Evolutionary conservation across 1,139 yeast species (phyloP), one percentile per base, ranked within the genome.

Genomic region (Maudiozyma humilis): DNA sequence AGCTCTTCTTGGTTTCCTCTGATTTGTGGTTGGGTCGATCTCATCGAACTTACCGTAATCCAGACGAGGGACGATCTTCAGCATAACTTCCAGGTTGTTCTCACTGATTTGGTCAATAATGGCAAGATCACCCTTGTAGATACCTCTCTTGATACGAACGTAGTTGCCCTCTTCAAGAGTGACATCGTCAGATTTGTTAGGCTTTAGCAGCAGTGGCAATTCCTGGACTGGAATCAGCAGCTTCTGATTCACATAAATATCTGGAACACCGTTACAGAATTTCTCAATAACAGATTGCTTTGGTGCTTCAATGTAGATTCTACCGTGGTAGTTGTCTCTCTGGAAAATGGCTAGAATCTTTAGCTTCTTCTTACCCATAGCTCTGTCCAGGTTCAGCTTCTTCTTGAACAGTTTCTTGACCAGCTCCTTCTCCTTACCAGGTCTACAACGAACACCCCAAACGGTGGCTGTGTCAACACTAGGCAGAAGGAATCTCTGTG

Each of bases 381-480:
- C 65, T 46, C 67, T 65, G 46, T 64, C 67, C 49, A 78, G 64
- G 16, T 67, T 68, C 41, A 67, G 53, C 64, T 85, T 84, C 68
- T 85, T 88, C 60, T 87, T 88, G 68, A 84, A 73, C 45, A 91
- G 69, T 51, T 83, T 84, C 54, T 89, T 78, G 29, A 93, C 95
- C 51, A 89, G 71, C 45, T 88, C 96, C 64, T 86, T 88, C 67
- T 91, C 98, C 56, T 84, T 80, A 38, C 97, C 97, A 27, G 87
- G 89, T 56, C 93, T 78, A 67, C 95, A 87, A 64, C 96, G 78
- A 40, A 91, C 79, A 57, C 96, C 97, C 83, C 96, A 91, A 58
- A 93, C 87, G 45, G 89, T 81, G 5, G 98, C 97, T 61, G 93
- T 97, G 57, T 89, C 88, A 47, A 91, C 95, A 23, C 96, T 87